These are phyloP conservation scores for Ophiostoma perfectum DNA, from an alignment of 2,329 filamentous ascomycete genomes.

Conservation along the genomic window DNA sequence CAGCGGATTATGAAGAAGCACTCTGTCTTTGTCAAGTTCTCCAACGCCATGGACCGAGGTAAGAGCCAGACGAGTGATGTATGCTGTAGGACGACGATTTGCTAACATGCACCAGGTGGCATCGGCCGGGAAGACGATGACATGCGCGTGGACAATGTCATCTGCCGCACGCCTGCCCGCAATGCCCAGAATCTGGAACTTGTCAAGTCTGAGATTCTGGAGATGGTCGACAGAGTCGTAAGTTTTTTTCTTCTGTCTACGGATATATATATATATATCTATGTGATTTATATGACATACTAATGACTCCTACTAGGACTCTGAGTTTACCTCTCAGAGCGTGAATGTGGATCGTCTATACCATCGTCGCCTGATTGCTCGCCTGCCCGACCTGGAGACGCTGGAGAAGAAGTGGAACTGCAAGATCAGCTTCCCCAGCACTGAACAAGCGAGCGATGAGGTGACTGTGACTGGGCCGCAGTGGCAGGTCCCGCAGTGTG, in stretches of 20 bases:
- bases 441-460: constrained; percentile 92
- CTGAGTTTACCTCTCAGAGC: constrained; percentile 90
- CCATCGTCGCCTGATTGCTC: constrained; percentile 86
- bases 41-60: constrained; percentile 93
- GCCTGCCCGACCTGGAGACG: constrained; percentile 83
- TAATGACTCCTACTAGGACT: constrained; percentile 48
- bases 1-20: constrained; percentile 99
- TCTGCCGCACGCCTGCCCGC: constrained; percentile 92
- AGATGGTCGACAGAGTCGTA: constrained; percentile 89
- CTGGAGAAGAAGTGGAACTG: constrained; percentile 99
- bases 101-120: constrained; percentile 41
- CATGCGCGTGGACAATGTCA: constrained; percentile 97
- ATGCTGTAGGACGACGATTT: not conserved
- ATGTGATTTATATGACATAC: too few species aligned
- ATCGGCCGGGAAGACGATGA: constrained; percentile 96
- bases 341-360: constrained; percentile 93
- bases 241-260: too few species aligned
- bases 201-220: constrained; percentile 97
- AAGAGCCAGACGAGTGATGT: constrained; percentile 35
- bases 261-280: too few species aligned
- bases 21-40: constrained; percentile 99
- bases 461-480: constrained; percentile 94
- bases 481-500: constrained; percentile 95
- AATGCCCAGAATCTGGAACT: constrained; percentile 95
- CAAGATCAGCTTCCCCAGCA: constrained; percentile 97